A percentile compares a stretch with the other conserved stretches of the same genome.
Evolutionary conservation across 2,329 filamentous ascomycete species (phyloP).

Genomic region (Pyrenophora tritici-repentis): DNA sequence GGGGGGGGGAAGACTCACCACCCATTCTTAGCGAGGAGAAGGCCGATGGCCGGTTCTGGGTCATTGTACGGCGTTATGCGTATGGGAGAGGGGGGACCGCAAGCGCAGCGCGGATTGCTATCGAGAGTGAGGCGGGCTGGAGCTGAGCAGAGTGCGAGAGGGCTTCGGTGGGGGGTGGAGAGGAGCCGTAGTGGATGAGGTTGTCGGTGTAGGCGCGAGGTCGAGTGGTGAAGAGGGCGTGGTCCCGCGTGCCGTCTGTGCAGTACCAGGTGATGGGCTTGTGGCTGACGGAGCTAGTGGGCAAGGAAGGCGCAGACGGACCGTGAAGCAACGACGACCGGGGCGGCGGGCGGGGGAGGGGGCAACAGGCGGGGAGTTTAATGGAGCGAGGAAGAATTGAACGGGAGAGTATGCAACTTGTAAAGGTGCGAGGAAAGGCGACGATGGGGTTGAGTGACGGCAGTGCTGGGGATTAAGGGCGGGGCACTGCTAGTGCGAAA

Average conservation of each 20-base stretch:
- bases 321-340: conserved; percentile 20
- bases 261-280: conserved; percentile 26
- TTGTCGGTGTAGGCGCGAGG: conserved; percentile 19
- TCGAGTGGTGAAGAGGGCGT: conserved; percentile 30
- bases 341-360: conserved; percentile 10
- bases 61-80: conserved; percentile 63
- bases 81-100: conserved; percentile 30
- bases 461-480: conserved; percentile 30
- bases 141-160: conserved; percentile 54
- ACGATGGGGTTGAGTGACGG: conserved; percentile 30
- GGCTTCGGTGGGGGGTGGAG: conserved; percentile 43
- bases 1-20: conserved; percentile 67
- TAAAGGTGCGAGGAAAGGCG: conserved; percentile 27
- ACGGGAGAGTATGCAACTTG: conserved; percentile 21
- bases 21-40: conserved; percentile 93
- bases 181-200: conserved; percentile 61
- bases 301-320: conserved; percentile 26
- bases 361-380: conserved; percentile 5
- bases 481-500: conserved; percentile 25
- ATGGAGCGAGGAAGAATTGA: conserved; percentile 29
- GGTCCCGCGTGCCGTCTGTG: conserved; percentile 29
- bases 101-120: conserved; percentile 45
- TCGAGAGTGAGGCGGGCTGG: conserved; percentile 49
- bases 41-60: conserved; percentile 87
- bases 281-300: conserved; percentile 24